A percentile compares a stretch with the other conserved stretches of the same genome.
phyloP scores from a whole-genome alignment of 2,329 filamentous ascomycete genomes.

The Colletotrichum cereale region DNA sequence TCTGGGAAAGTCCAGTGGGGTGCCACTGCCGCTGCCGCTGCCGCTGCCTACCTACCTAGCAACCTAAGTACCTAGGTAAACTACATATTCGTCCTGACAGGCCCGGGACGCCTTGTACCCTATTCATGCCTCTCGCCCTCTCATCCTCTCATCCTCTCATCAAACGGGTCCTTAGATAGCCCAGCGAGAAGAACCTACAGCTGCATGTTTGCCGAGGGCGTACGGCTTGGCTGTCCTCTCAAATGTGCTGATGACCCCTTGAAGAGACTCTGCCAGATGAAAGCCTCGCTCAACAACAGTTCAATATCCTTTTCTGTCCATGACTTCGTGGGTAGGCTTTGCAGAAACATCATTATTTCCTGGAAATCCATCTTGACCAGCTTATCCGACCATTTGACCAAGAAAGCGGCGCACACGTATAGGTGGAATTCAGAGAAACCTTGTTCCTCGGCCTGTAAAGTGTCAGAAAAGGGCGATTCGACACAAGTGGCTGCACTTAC shows the following conservation, averaged over 20 bases:
- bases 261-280: slow-evolving; percentile 98
- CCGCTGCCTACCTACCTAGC: not conserved
- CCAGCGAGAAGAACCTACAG: slow-evolving; percentile 36
- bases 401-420: slow-evolving; percentile 96
- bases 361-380: slow-evolving; percentile 97
- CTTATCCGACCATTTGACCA: slow-evolving; percentile 98
- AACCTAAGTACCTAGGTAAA: not conserved
- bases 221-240: slow-evolving; percentile 62
- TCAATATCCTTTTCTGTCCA: slow-evolving; percentile 99
- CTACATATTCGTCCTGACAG: slow-evolving; percentile 10
- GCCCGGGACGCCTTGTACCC: slow-evolving; percentile 10
- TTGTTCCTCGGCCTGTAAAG: slow-evolving; percentile 88
- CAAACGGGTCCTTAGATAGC: not conserved
- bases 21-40: slow-evolving; percentile 2
- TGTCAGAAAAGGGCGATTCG: slow-evolving; percentile 7
- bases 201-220: slow-evolving; percentile 57
- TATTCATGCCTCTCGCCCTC: not conserved
- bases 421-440: slow-evolving; percentile 98
- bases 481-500: slow-evolving; percentile 63
- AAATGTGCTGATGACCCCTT: slow-evolving; percentile 94
- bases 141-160: not conserved
- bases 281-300: slow-evolving; percentile 93
- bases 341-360: slow-evolving; percentile 99
- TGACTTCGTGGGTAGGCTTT: slow-evolving; percentile 89
- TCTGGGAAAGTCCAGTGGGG: slow-evolving; percentile 12